Evolutionary conservation across 306 rosid species (phyloP).

Genomic region (Gleditsia sinensis): DNA sequence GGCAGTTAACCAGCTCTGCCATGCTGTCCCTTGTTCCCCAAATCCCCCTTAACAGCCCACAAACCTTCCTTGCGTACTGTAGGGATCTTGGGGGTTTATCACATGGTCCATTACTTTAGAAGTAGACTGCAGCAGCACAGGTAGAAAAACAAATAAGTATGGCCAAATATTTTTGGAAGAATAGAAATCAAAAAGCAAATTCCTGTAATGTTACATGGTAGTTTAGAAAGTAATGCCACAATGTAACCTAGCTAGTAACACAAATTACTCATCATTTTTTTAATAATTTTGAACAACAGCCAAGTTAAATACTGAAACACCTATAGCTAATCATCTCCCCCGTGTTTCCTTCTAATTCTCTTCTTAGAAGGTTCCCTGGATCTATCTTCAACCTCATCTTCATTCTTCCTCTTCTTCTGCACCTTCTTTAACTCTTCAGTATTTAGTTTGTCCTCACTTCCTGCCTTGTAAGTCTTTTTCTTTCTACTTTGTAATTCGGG

Average conservation of each 20-base stretch:
- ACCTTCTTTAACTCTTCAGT: constrained; percentile 27
- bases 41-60: too few relatives aligned
- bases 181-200: background rate
- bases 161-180: background rate
- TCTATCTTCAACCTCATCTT: constrained; percentile 29
- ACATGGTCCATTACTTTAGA: too few relatives aligned
- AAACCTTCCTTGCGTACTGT: too few relatives aligned
- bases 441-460: background rate
- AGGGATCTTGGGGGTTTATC: too few relatives aligned
- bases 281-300: background rate
- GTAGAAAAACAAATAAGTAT: background rate
- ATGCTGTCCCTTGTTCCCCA: too few relatives aligned
- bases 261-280: background rate
- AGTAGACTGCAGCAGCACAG: too few relatives aligned
- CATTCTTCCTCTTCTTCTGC: constrained; percentile 29
- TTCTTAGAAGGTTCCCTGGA: background rate
- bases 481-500: background rate
- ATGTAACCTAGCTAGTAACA: background rate
- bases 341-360: background rate
- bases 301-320: background rate
- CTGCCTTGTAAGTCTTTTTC: constrained; percentile 5
- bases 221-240: background rate
- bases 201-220: background rate
- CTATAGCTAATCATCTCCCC: constrained; percentile 1
- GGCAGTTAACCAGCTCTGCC: too few relatives aligned